Conservation (phyloP, 805 yeast genomes). For the Starmerella asiatica region DNA sequence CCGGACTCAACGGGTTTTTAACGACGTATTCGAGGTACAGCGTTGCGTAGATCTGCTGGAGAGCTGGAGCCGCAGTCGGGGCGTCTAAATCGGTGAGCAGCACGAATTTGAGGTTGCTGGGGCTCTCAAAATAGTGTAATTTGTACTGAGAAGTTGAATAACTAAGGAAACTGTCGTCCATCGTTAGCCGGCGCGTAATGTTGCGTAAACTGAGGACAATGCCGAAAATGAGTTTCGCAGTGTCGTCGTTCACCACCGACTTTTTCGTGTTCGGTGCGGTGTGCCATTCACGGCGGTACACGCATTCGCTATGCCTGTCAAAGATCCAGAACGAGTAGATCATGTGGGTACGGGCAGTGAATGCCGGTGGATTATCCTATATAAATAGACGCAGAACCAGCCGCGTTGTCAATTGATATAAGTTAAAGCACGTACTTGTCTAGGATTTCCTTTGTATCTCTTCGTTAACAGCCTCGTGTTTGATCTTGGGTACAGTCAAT, state of each 20-base stretch:
- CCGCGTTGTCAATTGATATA: no score
- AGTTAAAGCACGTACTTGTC: no score
- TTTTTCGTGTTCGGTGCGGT: conserved; percentile 23
- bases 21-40: conserved; percentile 49
- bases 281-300: conserved; percentile 63
- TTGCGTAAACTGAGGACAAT: conserved; percentile 66
- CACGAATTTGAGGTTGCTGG: conserved; percentile 64
- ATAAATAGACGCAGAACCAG: no score
- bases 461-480: no score
- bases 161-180: conserved; percentile 26
- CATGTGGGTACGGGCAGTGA: conserved; percentile 6
- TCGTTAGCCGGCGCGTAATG: conserved; percentile 45
- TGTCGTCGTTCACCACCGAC: conserved; percentile 35
- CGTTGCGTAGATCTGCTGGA: conserved; percentile 46
- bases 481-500: not conserved
- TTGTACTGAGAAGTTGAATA: conserved; percentile 54
- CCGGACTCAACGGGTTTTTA: conserved; percentile 33
- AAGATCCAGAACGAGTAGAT: conserved; percentile 80
- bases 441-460: no score
- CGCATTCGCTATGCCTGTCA: conserved; percentile 84
- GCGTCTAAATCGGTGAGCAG: conserved; percentile 52
- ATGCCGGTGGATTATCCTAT: not conserved
- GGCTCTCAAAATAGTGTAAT: conserved; percentile 67
- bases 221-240: conserved; percentile 75
- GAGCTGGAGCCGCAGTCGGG: conserved; percentile 41